phyloP scores from a whole-genome alignment of 805 yeast species.

The Hanseniaspora meyeri region DNA sequence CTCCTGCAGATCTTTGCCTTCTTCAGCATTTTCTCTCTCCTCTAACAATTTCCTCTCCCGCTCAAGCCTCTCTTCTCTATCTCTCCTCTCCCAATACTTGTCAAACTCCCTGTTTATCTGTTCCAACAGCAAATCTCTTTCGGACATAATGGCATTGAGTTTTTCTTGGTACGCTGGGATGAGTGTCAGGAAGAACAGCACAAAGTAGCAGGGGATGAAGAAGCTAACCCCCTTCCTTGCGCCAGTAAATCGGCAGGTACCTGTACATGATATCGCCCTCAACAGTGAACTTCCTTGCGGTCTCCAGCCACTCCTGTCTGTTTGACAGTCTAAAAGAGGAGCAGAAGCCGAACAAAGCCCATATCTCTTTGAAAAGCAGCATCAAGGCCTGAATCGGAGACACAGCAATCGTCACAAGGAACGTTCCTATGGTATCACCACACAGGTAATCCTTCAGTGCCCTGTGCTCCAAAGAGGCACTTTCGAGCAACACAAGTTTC shows the following conservation, averaged over 20 bases:
- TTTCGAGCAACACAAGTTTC: not conserved
- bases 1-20: no score
- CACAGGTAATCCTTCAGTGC: not conserved
- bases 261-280: slow-evolving; percentile 2
- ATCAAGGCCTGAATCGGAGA: not conserved
- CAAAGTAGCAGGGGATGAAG: not conserved
- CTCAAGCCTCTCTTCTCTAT: not conserved
- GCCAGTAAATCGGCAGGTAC: not conserved
- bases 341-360: not conserved
- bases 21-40: not conserved
- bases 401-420: not conserved
- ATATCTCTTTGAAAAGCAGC: not conserved
- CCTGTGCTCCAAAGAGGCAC: not conserved
- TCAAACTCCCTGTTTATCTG: not conserved
- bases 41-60: not conserved
- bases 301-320: not conserved
- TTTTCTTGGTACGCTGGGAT: slow-evolving; percentile 2
- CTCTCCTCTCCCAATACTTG: not conserved
- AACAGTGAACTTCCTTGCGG: not conserved
- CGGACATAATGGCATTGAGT: not conserved
- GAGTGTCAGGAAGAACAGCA: not conserved
- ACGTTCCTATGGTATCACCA: not conserved
- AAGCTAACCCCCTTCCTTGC: no score
- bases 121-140: not conserved
- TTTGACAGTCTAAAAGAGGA: not conserved